Base-by-base conservation (phyloP, 202 grass and related monocot species). In the Brachypodium distachyon region DNA sequence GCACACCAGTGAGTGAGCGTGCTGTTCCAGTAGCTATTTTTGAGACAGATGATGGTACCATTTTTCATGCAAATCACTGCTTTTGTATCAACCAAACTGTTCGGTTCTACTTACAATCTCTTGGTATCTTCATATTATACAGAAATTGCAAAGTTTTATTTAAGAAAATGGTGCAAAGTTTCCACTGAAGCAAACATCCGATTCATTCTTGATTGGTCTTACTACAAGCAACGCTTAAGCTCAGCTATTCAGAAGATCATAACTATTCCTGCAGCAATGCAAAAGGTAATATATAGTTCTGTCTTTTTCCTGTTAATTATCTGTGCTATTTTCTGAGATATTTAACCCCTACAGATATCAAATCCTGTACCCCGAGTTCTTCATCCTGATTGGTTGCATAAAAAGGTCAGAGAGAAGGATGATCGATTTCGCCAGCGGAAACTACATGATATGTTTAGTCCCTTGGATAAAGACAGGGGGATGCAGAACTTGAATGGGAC, bases 181-280 rank as follows among this genome's bases (percentile, higher is more conserved):
- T 90, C 91, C 46, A 90, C 91, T 38, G 91, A 90, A 77, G 82
- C 78, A 80, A 84, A 25, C 79, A 90, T 94, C 66, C 82, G 95
- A 64, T 86, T 85, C 42, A 98, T 94, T 51, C 77, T 98, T 82
- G 95, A 98, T 88, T 98, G 95, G 95, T 92, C 95, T 48, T 98
- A 98, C 72, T 98, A 94, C 80, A 98, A 90, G 69, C 89, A 92
- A 84, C 89, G 91, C 27, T 80, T 98, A 83, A 90, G 86, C 77
- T 94, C 91, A 33, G 62, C 89, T 81, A 92, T 98, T 83, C 95
- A 98, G 79, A 98, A 98, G 86, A 98, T 98, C 74, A 98, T 98
- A 78, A 98, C 91, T 58, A 98, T 94, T 84, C 91, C 91, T 80
- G 91, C 95, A 57, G 95, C 95, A 81, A 98, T 98, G 95, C 91